Evolutionary conservation across 352 stramenopile genomes (phyloP), one percentile per base, ranked within the genome.

Genomic region (Globisporangium paddicum): DNA sequence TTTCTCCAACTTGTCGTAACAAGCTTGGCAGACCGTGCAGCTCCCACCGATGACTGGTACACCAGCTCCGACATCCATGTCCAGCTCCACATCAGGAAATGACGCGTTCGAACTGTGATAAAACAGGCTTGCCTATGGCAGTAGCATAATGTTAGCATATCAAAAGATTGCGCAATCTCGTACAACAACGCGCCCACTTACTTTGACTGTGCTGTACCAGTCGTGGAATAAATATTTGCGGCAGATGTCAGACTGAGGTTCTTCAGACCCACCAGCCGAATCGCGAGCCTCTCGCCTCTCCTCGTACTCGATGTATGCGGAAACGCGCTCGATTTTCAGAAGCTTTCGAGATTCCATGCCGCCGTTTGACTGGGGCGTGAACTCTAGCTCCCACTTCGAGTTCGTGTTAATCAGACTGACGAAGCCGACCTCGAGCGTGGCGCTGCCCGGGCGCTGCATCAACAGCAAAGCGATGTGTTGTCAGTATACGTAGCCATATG

Each of bases 201-300:
- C 86, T 72, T 95, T 94, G 26, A 89, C 61, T 9, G 72, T 86
- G 28, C 75, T 89, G 62, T 71, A 71, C 86, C 86, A 95, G 37
- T 91, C 82, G 57, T 95, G 86, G 42, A 94, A 86, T 73, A 94
- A 76, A 79, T 95, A 94, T 59, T 80, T 75, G 62, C 75, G 70
- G 14, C 55, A 62, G 40, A 57, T 54, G 21, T 64, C 62, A 14
- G 44, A 23, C 28, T 64, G 55, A 11, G 56, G 25, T 1, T 71
- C 52, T 0, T 71, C 52, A 0, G 45, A 40, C 1, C 28, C 41
- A 50, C 5, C 37, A 34, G 16, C 35, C 21, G 23, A 35, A 58
- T 30, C 16, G 9, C 19, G 19, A 9, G 19, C 21, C 14, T 9
- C 18, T 11, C 3, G 6, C 34, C 59, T 62, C 28, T 77, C 63